Conservation (phyloP, 345 rosid species). For the Arabidopsis thaliana region DNA sequence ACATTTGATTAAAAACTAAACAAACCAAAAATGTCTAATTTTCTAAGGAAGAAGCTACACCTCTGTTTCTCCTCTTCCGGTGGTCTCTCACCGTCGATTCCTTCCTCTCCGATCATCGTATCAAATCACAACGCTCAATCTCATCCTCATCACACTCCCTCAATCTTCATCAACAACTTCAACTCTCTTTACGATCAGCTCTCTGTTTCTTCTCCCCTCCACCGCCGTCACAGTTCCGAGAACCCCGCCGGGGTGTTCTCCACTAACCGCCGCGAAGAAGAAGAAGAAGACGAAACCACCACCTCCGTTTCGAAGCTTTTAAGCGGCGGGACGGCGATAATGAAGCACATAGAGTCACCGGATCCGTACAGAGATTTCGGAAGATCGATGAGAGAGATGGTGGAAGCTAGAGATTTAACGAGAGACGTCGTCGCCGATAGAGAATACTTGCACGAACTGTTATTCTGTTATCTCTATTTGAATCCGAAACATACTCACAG, state of each 20-base stretch:
- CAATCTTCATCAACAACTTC: slow-evolving; percentile 45
- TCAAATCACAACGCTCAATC: slow-evolving; percentile 36
- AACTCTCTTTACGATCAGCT: slow-evolving; percentile 47
- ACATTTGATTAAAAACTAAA: slow-evolving; percentile 13
- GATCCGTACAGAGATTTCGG: slow-evolving; percentile 81
- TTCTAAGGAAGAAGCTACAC: slow-evolving; percentile 34
- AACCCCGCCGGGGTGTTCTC: background rate
- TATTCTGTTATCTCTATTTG: slow-evolving; percentile 71
- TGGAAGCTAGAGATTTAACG: slow-evolving; percentile 62
- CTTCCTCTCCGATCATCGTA: slow-evolving; percentile 41
- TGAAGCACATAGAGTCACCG: slow-evolving; percentile 61
- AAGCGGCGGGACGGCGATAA: slow-evolving; percentile 63
- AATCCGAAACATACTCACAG: slow-evolving; percentile 75
- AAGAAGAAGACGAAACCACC: background rate
- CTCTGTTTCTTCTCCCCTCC: slow-evolving; percentile 41
- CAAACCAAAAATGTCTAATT: slow-evolving; percentile 33
- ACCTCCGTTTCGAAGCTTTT: slow-evolving; percentile 22
- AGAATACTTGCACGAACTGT: slow-evolving; percentile 75
- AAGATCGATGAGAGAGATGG: slow-evolving; percentile 91
- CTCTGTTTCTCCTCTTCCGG: slow-evolving; percentile 43
- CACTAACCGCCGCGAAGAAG: background rate
- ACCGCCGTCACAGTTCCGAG: slow-evolving; percentile 13
- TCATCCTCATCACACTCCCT: slow-evolving; percentile 33
- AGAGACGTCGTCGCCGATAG: slow-evolving; percentile 57
- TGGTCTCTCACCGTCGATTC: slow-evolving; percentile 42